Percentiles rank a stretch among this genome's conserved stretches.
These are phyloP conservation scores for Apiosordaria backusii DNA, from an alignment of 495 filamentous ascomycete genomes.

Conservation along the genomic window DNA sequence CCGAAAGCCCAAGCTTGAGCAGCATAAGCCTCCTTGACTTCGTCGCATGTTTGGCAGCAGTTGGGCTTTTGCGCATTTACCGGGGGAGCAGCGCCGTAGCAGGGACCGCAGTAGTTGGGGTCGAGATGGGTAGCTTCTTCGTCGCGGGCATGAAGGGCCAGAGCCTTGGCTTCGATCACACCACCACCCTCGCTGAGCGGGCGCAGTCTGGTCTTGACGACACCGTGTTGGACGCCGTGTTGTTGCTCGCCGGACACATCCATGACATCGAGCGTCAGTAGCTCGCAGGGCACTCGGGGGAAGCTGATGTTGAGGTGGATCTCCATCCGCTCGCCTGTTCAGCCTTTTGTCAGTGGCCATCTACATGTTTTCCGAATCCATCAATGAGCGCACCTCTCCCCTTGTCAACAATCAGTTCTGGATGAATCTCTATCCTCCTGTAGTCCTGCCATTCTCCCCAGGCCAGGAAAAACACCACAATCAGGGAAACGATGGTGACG, in stretches of 20 bases:
- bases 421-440: conserved; percentile 76
- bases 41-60: conserved; percentile 96
- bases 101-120: conserved; percentile 89
- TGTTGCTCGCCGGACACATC: conserved; percentile 97
- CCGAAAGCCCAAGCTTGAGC: conserved; percentile 88
- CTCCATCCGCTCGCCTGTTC: conserved; percentile 88
- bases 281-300: conserved; percentile 88
- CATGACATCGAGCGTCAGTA: conserved; percentile 97
- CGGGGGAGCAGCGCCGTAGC: conserved; percentile 79
- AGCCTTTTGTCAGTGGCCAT: conserved; percentile 12
- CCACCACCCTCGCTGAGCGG: conserved; percentile 68
- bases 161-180: conserved; percentile 68
- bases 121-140: conserved; percentile 77
- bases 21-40: conserved; percentile 93
- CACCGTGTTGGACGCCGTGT: conserved; percentile 84
- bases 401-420: conserved; percentile 95
- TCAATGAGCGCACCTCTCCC: conserved; percentile 65
- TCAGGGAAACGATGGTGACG: conserved; percentile 83
- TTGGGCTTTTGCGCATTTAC: conserved; percentile 64
- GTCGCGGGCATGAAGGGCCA: conserved; percentile 62
- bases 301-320: conserved; percentile 98
- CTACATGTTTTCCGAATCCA: neutral
- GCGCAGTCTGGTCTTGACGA: conserved; percentile 80
- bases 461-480: conserved; percentile 81
- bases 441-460: conserved; percentile 98